Percentiles rank a stretch among this genome's conserved stretches.
Evolutionary conservation across 352 stramenopile species (phyloP).

Genomic region (Pythium brachiatum): DNA sequence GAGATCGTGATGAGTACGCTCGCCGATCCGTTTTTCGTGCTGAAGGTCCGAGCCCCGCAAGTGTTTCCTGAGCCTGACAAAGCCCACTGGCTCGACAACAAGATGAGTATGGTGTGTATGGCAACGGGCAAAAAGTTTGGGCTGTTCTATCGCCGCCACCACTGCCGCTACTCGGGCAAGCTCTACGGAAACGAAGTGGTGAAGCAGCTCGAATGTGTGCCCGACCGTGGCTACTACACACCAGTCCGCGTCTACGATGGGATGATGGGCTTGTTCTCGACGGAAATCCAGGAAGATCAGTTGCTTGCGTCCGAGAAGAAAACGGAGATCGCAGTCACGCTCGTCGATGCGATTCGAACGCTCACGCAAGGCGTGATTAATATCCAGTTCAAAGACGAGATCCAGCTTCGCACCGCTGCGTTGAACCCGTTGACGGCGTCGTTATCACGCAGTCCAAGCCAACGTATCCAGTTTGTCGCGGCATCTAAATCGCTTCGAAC

Average conservation of each 20-base stretch:
- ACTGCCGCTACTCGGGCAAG: constrained; percentile 84
- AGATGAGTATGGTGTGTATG: constrained; percentile 82
- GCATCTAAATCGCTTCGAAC: constrained; percentile 27
- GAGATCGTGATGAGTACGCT: constrained; percentile 79
- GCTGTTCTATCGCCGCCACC: constrained; percentile 84
- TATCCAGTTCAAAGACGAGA: constrained; percentile 70
- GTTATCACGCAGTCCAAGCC: constrained; percentile 53
- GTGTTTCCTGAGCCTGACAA: constrained; percentile 65
- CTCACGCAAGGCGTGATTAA: constrained; percentile 48
- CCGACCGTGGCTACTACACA: constrained; percentile 77
- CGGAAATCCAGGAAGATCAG: constrained; percentile 80
- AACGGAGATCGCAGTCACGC: constrained; percentile 82
- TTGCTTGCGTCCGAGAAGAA: constrained; percentile 83
- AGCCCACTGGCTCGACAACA: constrained; percentile 84
- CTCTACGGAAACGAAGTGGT: constrained; percentile 86
- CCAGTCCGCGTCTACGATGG: constrained; percentile 79
- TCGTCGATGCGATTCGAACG: constrained; percentile 72
- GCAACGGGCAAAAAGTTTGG: constrained; percentile 85
- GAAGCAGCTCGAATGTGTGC: constrained; percentile 75
- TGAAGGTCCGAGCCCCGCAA: constrained; percentile 57
- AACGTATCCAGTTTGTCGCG: constrained; percentile 67
- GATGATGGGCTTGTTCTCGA: constrained; percentile 78
- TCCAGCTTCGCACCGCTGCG: constrained; percentile 52
- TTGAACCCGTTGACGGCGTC: constrained; percentile 21
- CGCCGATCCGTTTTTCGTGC: constrained; percentile 77